Conservation (phyloP, 2,329 filamentous ascomycete species). For the Microdochium nivale region DNA sequence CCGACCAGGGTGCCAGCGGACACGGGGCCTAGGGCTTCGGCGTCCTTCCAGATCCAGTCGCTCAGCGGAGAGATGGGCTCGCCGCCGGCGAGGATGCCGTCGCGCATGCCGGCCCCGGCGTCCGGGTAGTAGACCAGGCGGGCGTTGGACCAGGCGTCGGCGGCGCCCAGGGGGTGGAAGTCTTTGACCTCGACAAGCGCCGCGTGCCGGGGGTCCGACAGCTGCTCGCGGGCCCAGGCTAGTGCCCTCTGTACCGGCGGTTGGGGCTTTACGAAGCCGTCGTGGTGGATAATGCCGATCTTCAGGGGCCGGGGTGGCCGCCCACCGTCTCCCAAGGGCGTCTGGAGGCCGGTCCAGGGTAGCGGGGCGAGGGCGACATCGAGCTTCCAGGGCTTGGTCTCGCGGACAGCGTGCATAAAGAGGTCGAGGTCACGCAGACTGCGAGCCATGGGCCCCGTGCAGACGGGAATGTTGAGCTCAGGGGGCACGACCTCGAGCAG, state of each 20-base stretch:
- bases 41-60: slow-evolving; percentile 26
- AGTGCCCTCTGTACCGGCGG: slow-evolving; percentile 26
- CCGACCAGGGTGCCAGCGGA: slow-evolving; percentile 14
- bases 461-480: slow-evolving; percentile 24
- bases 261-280: slow-evolving; percentile 26
- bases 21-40: slow-evolving; percentile 12
- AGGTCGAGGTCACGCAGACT: slow-evolving; percentile 24
- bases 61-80: slow-evolving; percentile 37
- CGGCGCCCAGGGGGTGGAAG: slow-evolving; percentile 21
- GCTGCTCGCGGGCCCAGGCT: slow-evolving; percentile 18
- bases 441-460: slow-evolving; percentile 22
- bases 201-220: slow-evolving; percentile 9
- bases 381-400: slow-evolving; percentile 13
- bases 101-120: slow-evolving; percentile 22
- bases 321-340: slow-evolving; percentile 7
- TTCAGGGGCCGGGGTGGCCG: too few species aligned
- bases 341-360: slow-evolving; percentile 18
- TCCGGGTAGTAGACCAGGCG: slow-evolving; percentile 37
- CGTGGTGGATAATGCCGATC: slow-evolving; percentile 32
- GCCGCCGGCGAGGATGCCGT: slow-evolving; percentile 23
- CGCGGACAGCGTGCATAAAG: slow-evolving; percentile 17
- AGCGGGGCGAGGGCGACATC: slow-evolving; percentile 20
- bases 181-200: slow-evolving; percentile 20
- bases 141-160: slow-evolving; percentile 21
- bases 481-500: slow-evolving; percentile 12